Conservation (phyloP, 192 early-diverging fungal species). For the Coemansia aciculifera region DNA sequence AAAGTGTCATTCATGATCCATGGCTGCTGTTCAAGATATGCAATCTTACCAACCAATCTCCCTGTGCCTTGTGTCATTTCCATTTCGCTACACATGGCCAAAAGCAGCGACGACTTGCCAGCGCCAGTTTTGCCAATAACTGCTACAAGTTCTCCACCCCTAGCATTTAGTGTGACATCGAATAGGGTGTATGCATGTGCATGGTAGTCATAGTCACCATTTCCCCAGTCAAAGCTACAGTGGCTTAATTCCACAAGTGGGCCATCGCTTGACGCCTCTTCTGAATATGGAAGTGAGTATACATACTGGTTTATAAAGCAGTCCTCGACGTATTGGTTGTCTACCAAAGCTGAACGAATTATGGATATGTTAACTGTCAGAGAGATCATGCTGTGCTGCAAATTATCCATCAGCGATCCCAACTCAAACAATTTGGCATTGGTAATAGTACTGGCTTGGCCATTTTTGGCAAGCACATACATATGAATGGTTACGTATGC, state of each 20-base stretch:
- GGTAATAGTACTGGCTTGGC: conserved; percentile 1
- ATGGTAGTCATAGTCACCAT: not conserved
- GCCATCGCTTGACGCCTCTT: not conserved
- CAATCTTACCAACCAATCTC: conserved; percentile 23
- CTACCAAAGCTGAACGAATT: not conserved
- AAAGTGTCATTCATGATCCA: conserved; percentile 59
- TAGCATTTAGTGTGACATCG: conserved; percentile 10
- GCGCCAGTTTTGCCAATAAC: conserved; percentile 62
- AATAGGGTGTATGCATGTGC: not conserved
- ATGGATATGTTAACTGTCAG: not conserved
- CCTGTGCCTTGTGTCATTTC: conserved; percentile 40
- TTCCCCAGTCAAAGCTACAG: conserved; percentile 25
- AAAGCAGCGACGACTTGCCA: conserved; percentile 65
- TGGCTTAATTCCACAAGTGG: conserved; percentile 15
- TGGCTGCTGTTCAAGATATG: conserved; percentile 29
- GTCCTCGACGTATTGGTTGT: conserved; percentile 20
- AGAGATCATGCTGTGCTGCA: not conserved
- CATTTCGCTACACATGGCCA: conserved; percentile 61
- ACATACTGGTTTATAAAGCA: conserved; percentile 26
- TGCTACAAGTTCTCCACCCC: conserved; percentile 53
- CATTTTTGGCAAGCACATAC: not conserved
- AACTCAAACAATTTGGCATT: conserved; percentile 7
- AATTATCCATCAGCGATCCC: conserved; percentile 2
- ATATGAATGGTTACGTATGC: conserved; percentile 4
- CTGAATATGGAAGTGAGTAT: conserved; percentile 14